Percentiles rank a stretch among this genome's conserved stretches.
phyloP scores from a whole-genome alignment of 371 early-diverging fungal genomes.

The Mucor circinelloides region DNA sequence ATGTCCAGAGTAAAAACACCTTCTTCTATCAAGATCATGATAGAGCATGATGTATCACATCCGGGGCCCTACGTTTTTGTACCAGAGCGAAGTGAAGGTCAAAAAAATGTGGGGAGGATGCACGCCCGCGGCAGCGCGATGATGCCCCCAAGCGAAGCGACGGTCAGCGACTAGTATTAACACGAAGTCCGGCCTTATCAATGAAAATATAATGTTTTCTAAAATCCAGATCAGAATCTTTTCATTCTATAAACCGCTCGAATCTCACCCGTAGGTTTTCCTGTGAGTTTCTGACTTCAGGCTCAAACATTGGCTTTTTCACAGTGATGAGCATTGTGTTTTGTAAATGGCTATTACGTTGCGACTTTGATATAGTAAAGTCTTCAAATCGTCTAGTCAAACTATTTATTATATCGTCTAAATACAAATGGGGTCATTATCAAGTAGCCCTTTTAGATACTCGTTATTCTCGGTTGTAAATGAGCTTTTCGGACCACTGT shows the following conservation, averaged over 20 bases:
- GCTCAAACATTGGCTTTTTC: slow-evolving; percentile 14
- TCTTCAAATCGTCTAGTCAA: slow-evolving; percentile 19
- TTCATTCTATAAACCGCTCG: slow-evolving; percentile 12
- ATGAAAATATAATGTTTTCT: slow-evolving; percentile 1
- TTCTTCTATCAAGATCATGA: no score
- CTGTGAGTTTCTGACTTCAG: slow-evolving; percentile 12
- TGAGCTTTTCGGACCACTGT: slow-evolving; percentile 4
- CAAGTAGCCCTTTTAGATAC: slow-evolving; percentile 12
- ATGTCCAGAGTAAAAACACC: no score
- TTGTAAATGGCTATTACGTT: slow-evolving; percentile 17
- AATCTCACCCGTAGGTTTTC: slow-evolving; percentile 10
- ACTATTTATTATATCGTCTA: slow-evolving; percentile 13
- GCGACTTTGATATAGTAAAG: slow-evolving; percentile 12
- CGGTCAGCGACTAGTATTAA: no score
- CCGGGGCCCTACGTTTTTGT: no score
- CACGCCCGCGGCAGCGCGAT: no score
- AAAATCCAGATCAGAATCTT: slow-evolving; percentile 13
- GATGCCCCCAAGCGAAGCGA: no score
- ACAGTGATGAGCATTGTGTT: slow-evolving; percentile 18
- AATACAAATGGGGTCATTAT: slow-evolving; percentile 17
- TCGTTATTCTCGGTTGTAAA: slow-evolving; percentile 17
- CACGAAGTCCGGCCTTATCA: slow-evolving; percentile 15
- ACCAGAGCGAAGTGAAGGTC: no score
- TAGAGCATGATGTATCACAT: no score
- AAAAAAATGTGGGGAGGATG: no score